A percentile compares a stretch with the other conserved stretches of the same genome.
Evolutionary conservation across 352 stramenopile genomes (phyloP).

Genomic region (Phytophthora brassicae): DNA sequence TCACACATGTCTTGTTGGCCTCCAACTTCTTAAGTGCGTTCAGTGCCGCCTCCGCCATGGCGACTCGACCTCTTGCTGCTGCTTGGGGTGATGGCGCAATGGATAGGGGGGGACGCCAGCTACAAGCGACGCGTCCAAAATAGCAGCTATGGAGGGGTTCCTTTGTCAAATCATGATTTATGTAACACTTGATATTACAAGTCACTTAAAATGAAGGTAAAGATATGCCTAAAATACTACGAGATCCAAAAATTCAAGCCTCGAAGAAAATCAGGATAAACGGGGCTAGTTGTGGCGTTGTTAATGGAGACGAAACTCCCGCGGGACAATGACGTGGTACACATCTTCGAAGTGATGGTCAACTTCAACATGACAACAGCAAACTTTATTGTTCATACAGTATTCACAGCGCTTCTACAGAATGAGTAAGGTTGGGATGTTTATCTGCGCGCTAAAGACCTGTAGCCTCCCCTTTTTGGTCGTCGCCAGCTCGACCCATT

Average conservation of each 20-base stretch:
- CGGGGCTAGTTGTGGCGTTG: not conserved
- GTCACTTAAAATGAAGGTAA: not conserved
- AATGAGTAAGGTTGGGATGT: too few species aligned
- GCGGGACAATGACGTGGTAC: slow-evolving; percentile 4
- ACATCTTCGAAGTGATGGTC: slow-evolving; percentile 16
- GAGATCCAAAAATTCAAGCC: too few species aligned
- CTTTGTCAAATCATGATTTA: not conserved
- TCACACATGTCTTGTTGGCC: slow-evolving; percentile 82
- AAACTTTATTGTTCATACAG: too few species aligned
- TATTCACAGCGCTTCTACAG: too few species aligned
- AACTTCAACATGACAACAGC: too few species aligned
- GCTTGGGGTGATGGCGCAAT: slow-evolving; percentile 24
- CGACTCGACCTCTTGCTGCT: slow-evolving; percentile 6
- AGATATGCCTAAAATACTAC: too few species aligned
- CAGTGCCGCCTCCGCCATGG: slow-evolving; percentile 62
- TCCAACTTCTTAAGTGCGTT: slow-evolving; percentile 86
- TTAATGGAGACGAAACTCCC: slow-evolving; percentile 5
- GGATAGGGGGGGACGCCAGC: not conserved
- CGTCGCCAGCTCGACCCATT: too few species aligned
- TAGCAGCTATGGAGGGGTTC: not conserved
- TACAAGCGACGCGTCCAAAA: slow-evolving; percentile 19
- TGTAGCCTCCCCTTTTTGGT: too few species aligned
- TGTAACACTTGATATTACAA: not conserved
- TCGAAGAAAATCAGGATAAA: not conserved
- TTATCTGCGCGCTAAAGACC: too few species aligned